A percentile compares a stretch with the other conserved stretches of the same genome.
Evolutionary conservation across 805 yeast genomes (phyloP).

Genomic region (Zygoascus tannicola): DNA sequence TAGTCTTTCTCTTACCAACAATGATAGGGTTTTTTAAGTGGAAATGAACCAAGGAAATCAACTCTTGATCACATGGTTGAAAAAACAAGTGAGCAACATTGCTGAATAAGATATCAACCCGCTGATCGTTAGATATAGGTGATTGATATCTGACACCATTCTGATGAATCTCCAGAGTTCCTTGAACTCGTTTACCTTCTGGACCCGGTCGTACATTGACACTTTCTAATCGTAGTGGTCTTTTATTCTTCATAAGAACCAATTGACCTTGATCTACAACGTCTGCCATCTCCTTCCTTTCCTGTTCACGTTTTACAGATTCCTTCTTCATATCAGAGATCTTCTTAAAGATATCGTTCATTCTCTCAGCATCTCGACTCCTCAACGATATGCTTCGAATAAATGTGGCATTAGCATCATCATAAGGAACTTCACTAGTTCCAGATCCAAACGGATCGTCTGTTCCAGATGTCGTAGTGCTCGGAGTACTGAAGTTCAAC

Average conservation of each 20-base stretch:
- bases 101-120: slow-evolving; percentile 77
- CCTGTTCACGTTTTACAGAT: slow-evolving; percentile 81
- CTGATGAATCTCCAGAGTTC: slow-evolving; percentile 82
- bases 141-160: slow-evolving; percentile 94
- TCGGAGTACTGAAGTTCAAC: slow-evolving; percentile 89
- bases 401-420: slow-evolving; percentile 80
- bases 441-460: slow-evolving; percentile 27
- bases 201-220: slow-evolving; percentile 93
- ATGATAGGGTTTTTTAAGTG: slow-evolving; percentile 88
- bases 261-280: slow-evolving; percentile 87
- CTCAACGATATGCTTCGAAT: slow-evolving; percentile 79
- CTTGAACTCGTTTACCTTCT: slow-evolving; percentile 92
- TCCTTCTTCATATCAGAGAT: slow-evolving; percentile 89
- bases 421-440: slow-evolving; percentile 80
- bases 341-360: slow-evolving; percentile 80
- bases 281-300: slow-evolving; percentile 84
- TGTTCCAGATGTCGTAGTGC: slow-evolving; percentile 52
- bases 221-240: slow-evolving; percentile 79
- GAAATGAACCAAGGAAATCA: slow-evolving; percentile 84
- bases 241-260: slow-evolving; percentile 69
- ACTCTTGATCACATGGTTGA: slow-evolving; percentile 93
- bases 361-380: slow-evolving; percentile 82
- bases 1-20: slow-evolving; percentile 92
- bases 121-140: slow-evolving; percentile 72
- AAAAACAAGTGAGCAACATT: slow-evolving; percentile 90